These are phyloP conservation scores for Pyrenochaeta sp. DNA, from an alignment of 2,329 filamentous ascomycete species.

Conservation along the genomic window DNA sequence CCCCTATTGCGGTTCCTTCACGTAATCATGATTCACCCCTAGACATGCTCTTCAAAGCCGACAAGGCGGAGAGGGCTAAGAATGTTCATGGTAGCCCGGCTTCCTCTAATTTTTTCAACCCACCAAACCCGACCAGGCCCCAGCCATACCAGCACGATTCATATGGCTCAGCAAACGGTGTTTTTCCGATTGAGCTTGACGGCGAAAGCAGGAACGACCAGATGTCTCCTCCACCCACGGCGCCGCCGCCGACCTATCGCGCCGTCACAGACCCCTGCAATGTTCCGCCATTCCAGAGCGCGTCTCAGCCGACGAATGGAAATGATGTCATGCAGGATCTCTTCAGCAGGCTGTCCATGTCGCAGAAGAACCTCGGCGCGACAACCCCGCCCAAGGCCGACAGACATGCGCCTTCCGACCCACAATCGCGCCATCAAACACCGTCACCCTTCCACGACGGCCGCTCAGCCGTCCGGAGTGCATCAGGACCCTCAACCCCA, in stretches of 20 bases:
- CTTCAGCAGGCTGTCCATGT: slow-evolving; percentile 50
- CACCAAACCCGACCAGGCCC: slow-evolving; percentile 21
- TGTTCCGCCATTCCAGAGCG: slow-evolving; percentile 32
- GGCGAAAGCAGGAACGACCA: slow-evolving; percentile 33
- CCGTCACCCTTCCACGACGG: slow-evolving; percentile 52
- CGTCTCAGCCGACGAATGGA: slow-evolving; percentile 51
- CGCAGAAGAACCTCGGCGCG: slow-evolving; percentile 34
- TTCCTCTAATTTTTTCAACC: slow-evolving; percentile 21
- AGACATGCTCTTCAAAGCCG: slow-evolving; percentile 89
- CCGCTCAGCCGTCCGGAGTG: slow-evolving; percentile 38
- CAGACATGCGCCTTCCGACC: slow-evolving; percentile 31
- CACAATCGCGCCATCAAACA: slow-evolving; percentile 40
- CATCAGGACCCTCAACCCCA: slow-evolving; percentile 47
- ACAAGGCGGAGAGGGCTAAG: slow-evolving; percentile 77
- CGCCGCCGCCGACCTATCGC: slow-evolving; percentile 33
- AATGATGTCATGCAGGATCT: slow-evolving; percentile 57
- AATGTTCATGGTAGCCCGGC: slow-evolving; percentile 58
- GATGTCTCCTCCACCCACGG: slow-evolving; percentile 32
- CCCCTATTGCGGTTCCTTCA: slow-evolving; percentile 51
- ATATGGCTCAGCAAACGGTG: slow-evolving; percentile 60
- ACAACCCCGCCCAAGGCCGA: slow-evolving; percentile 34
- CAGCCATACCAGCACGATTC: slow-evolving; percentile 54
- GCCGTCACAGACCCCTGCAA: slow-evolving; percentile 43
- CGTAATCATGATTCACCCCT: slow-evolving; percentile 76
- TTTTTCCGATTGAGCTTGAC: slow-evolving; percentile 75